Evolutionary conservation across 495 filamentous ascomycete species (phyloP).

Genomic region (Tetracladium marchalianum): DNA sequence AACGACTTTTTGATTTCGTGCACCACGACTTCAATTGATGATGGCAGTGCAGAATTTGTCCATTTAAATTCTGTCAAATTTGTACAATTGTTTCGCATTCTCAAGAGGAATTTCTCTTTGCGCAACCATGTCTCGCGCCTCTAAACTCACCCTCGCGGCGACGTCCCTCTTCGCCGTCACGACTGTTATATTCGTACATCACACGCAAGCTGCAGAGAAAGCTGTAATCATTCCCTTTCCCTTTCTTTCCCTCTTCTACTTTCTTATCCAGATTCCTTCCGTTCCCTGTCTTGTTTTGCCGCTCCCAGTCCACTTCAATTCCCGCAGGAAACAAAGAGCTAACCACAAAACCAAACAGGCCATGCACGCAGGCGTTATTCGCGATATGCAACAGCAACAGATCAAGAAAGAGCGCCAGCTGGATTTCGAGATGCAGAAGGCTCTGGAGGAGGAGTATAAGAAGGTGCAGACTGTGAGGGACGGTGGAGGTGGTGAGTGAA

Average conservation of each 20-base stretch:
- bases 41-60: too few relatives aligned
- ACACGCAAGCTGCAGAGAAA: slow-evolving; percentile 76
- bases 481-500: slow-evolving; percentile 5
- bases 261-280: not conserved
- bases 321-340: too few relatives aligned
- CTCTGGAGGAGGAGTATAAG: slow-evolving; percentile 79
- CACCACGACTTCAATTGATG: too few relatives aligned
- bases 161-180: slow-evolving; percentile 67
- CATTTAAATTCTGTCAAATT: too few relatives aligned
- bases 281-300: not conserved
- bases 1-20: too few relatives aligned
- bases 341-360: slow-evolving; percentile 40
- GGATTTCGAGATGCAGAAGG: slow-evolving; percentile 87
- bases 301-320: too few relatives aligned
- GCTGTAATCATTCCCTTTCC: slow-evolving; percentile 42
- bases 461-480: slow-evolving; percentile 60
- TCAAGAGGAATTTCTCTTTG: too few relatives aligned
- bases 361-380: slow-evolving; percentile 92
- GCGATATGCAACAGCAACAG: slow-evolving; percentile 89
- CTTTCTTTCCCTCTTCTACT: slow-evolving; percentile 7
- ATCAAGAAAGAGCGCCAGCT: slow-evolving; percentile 79
- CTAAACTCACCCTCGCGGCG: slow-evolving; percentile 72
- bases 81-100: too few relatives aligned
- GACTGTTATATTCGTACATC: slow-evolving; percentile 82
- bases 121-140: slow-evolving; percentile 68